Evolutionary conservation across 176 grass and related monocot genomes (phyloP).

Genomic region (Bothriochloa decipiens): DNA sequence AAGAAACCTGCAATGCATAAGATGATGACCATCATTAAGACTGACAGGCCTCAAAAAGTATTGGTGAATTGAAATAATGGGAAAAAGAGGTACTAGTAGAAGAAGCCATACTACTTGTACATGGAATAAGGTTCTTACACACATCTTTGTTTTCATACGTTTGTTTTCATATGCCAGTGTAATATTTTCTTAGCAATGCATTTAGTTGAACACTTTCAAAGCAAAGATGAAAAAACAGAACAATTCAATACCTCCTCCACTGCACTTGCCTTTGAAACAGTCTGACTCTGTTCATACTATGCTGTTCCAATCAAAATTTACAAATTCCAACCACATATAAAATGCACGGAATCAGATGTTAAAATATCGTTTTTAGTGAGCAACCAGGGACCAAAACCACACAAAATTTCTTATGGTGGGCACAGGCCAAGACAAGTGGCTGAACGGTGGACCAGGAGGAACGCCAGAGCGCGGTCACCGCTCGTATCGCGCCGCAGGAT

Average conservation of each 20-base stretch:
- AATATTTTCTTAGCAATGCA: slow-evolving; percentile 18
- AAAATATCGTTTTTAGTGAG: neutral
- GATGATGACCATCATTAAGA: slow-evolving; percentile 26
- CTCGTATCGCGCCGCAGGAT: no score
- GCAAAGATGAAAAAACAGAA: neutral
- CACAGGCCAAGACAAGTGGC: no score
- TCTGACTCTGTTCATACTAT: neutral
- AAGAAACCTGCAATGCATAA: slow-evolving; percentile 41
- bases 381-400: neutral
- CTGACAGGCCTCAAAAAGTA: slow-evolving; percentile 26
- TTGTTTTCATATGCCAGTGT: neutral
- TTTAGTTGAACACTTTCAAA: neutral
- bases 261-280: neutral
- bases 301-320: neutral
- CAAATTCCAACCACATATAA: neutral
- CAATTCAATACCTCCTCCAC: neutral
- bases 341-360: neutral
- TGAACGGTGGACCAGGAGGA: no score
- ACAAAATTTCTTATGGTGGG: neutral
- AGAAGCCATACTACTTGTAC: neutral
- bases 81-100: neutral
- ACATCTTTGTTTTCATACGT: neutral
- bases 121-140: neutral
- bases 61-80: slow-evolving; percentile 7
- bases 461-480: no score